A percentile compares a stretch with the other conserved stretches of the same genome.
phyloP scores from a whole-genome alignment of 2,329 filamentous ascomycete species.

The Sarocladium strictum region DNA sequence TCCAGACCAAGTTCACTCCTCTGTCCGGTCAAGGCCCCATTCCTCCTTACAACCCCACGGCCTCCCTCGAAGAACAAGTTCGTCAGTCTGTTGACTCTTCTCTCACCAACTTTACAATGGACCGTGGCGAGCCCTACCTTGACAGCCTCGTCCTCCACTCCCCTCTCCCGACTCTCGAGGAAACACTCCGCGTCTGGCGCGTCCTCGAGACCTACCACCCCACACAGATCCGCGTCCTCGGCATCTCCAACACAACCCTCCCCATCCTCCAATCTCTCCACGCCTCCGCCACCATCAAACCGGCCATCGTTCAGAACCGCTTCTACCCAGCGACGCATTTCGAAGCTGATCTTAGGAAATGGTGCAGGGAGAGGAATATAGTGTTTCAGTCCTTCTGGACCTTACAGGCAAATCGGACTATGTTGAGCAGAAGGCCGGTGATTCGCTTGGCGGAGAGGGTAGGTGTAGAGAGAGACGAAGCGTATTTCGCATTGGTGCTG shows the following conservation, averaged over 20 bases:
- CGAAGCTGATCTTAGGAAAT: conserved; percentile 53
- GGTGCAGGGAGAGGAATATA: conserved; percentile 35
- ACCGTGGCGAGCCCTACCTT: conserved; percentile 43
- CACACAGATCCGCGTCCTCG: conserved; percentile 56
- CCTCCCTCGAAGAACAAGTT: conserved; percentile 58
- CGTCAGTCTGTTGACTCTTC: conserved; percentile 62
- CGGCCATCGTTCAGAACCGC: conserved; percentile 67
- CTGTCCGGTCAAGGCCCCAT: conserved; percentile 53
- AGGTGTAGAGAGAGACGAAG: conserved; percentile 29
- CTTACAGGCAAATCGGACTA: conserved; percentile 37
- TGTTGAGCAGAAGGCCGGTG: conserved; percentile 38
- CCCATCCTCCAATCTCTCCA: conserved; percentile 48
- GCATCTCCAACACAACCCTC: conserved; percentile 69
- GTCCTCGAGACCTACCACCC: conserved; percentile 63
- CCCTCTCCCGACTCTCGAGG: conserved; percentile 34
- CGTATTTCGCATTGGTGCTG: conserved; percentile 43
- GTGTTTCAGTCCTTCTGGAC: conserved; percentile 52
- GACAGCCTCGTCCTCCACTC: conserved; percentile 72
- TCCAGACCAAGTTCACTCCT: conserved; percentile 81
- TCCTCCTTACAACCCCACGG: conserved; percentile 55
- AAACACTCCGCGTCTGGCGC: conserved; percentile 59
- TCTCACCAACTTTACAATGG: conserved; percentile 52
- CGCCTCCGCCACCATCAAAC: conserved; percentile 32
- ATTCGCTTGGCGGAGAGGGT: conserved; percentile 37
- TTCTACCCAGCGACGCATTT: conserved; percentile 57